Conservation (phyloP, 1,139 yeast species). For the Suhomyces bolitotheri region DNA sequence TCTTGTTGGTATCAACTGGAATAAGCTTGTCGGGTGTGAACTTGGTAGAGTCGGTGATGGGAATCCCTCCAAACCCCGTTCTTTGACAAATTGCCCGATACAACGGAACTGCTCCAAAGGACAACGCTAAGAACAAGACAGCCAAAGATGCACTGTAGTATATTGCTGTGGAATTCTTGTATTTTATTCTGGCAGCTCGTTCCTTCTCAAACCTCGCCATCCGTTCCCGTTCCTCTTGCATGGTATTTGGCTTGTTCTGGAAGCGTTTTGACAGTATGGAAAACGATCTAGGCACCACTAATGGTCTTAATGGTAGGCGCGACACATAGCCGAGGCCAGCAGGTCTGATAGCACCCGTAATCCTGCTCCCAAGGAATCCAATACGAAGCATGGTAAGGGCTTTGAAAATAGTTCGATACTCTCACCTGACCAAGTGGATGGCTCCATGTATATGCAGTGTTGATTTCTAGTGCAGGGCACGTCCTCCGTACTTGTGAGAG, state of each 20-base stretch:
- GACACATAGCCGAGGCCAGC: too few species aligned
- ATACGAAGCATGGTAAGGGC: slow-evolving; percentile 5
- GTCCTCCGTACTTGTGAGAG: too few species aligned
- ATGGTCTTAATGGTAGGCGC: not conserved
- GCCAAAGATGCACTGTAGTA: slow-evolving; percentile 74
- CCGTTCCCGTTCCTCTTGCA: slow-evolving; percentile 13
- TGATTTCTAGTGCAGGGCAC: not conserved
- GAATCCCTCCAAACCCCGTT: slow-evolving; percentile 96
- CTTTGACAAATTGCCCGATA: slow-evolving; percentile 91
- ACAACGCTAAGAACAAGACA: slow-evolving; percentile 70
- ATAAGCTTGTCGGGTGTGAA: slow-evolving; percentile 85
- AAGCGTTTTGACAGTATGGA: too few species aligned
- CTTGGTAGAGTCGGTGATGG: slow-evolving; percentile 77
- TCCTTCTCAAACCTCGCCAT: slow-evolving; percentile 17
- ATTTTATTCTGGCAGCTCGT: slow-evolving; percentile 33
- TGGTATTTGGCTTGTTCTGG: too few species aligned
- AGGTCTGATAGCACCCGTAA: too few species aligned
- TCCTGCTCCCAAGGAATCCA: slow-evolving; percentile 1
- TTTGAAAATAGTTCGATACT: slow-evolving; percentile 3
- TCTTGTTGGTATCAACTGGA: slow-evolving; percentile 83
- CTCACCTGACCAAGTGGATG: slow-evolving; percentile 2
- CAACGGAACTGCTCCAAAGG: slow-evolving; percentile 91
- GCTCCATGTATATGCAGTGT: not conserved
- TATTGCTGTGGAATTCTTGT: slow-evolving; percentile 53
- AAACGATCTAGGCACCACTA: not conserved